Conservation (phyloP, 2,329 filamentous ascomycete species). For the Claviceps monticola region DNA sequence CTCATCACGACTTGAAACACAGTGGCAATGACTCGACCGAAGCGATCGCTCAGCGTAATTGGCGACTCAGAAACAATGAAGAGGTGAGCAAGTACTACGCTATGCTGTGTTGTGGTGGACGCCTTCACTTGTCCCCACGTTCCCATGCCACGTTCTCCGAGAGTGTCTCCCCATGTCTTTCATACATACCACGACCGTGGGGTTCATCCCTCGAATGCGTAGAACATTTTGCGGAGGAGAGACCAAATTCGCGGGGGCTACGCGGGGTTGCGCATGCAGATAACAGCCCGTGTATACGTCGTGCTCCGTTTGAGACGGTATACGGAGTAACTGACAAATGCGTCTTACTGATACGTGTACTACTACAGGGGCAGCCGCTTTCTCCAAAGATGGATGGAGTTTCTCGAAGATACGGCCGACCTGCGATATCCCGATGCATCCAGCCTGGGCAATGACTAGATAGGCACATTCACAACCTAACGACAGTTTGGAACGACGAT, state of each 20-base stretch:
- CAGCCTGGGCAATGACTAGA: slow-evolving; percentile 15
- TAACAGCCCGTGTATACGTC: not conserved
- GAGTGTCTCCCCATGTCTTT: too few relatives aligned
- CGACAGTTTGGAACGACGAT: too few relatives aligned
- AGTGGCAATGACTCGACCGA: slow-evolving; percentile 96
- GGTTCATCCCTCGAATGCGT: too few relatives aligned
- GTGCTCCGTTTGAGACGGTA: not conserved
- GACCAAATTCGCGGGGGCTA: not conserved
- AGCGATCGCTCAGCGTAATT: slow-evolving; percentile 77
- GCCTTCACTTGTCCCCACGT: too few relatives aligned
- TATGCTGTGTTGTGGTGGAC: too few relatives aligned
- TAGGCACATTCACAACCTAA: not conserved
- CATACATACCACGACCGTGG: too few relatives aligned
- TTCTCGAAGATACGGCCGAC: slow-evolving; percentile 80
- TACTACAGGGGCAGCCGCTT: slow-evolving; percentile 62
- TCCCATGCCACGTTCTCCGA: too few relatives aligned
- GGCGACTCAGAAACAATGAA: slow-evolving; percentile 90
- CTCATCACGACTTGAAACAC: slow-evolving; percentile 17
- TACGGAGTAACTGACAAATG: not conserved
- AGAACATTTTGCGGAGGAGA: not conserved
- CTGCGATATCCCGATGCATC: slow-evolving; percentile 68
- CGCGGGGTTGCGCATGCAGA: too few relatives aligned
- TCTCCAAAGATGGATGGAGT: slow-evolving; percentile 81
- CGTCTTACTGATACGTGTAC: not conserved
- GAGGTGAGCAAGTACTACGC: slow-evolving; percentile 41